These are phyloP conservation scores for Candida glaebosa DNA, from an alignment of 805 yeast species.

Conservation along the genomic window DNA sequence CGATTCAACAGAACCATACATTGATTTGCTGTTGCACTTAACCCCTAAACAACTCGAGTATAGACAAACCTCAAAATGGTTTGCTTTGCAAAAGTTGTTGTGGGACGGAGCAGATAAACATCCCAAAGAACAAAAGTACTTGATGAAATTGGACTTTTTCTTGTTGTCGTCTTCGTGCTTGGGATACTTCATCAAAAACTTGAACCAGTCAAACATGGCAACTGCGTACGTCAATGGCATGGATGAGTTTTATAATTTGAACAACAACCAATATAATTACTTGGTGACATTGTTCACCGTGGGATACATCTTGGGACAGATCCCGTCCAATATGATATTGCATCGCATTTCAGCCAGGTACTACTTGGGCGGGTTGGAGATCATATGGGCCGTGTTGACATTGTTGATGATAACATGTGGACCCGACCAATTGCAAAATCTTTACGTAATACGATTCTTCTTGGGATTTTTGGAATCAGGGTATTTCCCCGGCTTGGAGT, in stretches of 20 bases:
- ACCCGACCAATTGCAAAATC: slow-evolving; percentile 14
- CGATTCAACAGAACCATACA: slow-evolving; percentile 14
- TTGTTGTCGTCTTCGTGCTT: slow-evolving; percentile 55
- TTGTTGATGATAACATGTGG: slow-evolving; percentile 23
- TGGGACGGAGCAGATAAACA: slow-evolving; percentile 40
- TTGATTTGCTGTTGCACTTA: slow-evolving; percentile 18
- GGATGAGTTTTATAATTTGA: slow-evolving; percentile 41
- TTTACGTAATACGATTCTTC: slow-evolving; percentile 32
- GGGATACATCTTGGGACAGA: slow-evolving; percentile 50
- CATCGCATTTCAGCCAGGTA: slow-evolving; percentile 34
- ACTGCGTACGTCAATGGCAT: slow-evolving; percentile 48
- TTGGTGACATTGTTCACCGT: slow-evolving; percentile 44
- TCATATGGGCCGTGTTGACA: slow-evolving; percentile 28
- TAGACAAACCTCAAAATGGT: slow-evolving; percentile 18
- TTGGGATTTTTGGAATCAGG: slow-evolving; percentile 48
- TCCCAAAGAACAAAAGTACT: slow-evolving; percentile 31
- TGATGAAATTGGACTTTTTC: slow-evolving; percentile 38
- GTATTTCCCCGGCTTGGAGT: slow-evolving; percentile 58
- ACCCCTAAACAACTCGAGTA: slow-evolving; percentile 18
- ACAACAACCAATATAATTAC: slow-evolving; percentile 42
- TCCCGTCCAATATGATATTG: slow-evolving; percentile 42
- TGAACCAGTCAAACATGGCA: slow-evolving; percentile 39
- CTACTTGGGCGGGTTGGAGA: slow-evolving; percentile 33
- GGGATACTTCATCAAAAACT: slow-evolving; percentile 46
- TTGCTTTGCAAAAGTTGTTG: slow-evolving; percentile 20